Conservation (phyloP, 768 basidiomycete species). For the Amanita muscaria region DNA sequence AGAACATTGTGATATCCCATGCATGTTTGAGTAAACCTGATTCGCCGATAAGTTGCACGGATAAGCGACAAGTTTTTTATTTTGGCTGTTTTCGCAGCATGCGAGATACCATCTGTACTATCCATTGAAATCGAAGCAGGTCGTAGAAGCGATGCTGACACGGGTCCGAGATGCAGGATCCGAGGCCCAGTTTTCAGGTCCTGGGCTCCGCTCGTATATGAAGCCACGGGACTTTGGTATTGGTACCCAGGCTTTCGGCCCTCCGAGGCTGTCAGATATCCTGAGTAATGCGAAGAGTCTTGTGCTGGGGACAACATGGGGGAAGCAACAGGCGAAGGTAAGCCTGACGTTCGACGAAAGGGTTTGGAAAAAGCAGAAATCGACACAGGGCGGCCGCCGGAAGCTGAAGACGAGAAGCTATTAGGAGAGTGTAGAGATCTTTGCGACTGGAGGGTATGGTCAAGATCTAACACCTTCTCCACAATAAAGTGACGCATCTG, state of each 20-base stretch:
- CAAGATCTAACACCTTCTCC: slow-evolving; percentile 50
- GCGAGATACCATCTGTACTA: slow-evolving; percentile 12
- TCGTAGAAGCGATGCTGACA: slow-evolving; percentile 28
- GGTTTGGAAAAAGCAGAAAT: slow-evolving; percentile 51
- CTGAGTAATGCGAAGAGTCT: slow-evolving; percentile 18
- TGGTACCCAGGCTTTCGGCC: slow-evolving; percentile 18
- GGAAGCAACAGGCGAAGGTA: slow-evolving; percentile 40
- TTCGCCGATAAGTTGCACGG: slow-evolving; percentile 49
- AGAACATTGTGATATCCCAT: slow-evolving; percentile 57
- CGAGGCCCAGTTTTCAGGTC: slow-evolving; percentile 28
- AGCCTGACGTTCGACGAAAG: slow-evolving; percentile 34
- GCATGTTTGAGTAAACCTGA: slow-evolving; percentile 51
- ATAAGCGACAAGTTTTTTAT: slow-evolving; percentile 45
- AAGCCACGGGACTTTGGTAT: slow-evolving; percentile 20
- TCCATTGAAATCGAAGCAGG: slow-evolving; percentile 23
- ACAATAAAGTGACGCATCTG: slow-evolving; percentile 60
- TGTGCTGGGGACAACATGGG: slow-evolving; percentile 21
- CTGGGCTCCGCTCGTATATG: slow-evolving; percentile 18
- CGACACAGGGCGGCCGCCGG: slow-evolving; percentile 34
- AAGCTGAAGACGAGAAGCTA: slow-evolving; percentile 18
- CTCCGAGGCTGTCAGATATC: slow-evolving; percentile 11
- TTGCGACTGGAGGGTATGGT: slow-evolving; percentile 38
- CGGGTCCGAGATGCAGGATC: slow-evolving; percentile 56
- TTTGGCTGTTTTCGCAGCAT: slow-evolving; percentile 28
- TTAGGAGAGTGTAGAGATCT: slow-evolving; percentile 11